Evolutionary conservation across 2,329 filamentous ascomycete genomes (phyloP).

Genomic region (Gaeumannomyces sp.): DNA sequence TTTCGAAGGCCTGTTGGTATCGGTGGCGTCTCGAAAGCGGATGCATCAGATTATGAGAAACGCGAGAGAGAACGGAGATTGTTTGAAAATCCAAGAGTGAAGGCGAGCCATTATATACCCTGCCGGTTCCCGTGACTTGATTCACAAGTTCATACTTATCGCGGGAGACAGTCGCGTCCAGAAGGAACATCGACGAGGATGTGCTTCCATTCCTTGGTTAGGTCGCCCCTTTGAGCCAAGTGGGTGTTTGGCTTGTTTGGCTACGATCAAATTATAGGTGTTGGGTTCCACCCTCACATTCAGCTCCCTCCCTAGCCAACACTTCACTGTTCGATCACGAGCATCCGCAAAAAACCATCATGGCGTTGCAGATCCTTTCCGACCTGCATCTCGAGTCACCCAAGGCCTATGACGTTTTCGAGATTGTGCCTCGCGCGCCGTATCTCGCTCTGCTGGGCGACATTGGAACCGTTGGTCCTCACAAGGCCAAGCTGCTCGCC

Average conservation of each 20-base stretch:
- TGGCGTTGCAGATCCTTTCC: conserved; percentile 43
- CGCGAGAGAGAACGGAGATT: no score
- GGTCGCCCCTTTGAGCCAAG: background rate
- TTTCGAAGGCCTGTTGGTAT: no score
- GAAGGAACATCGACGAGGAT: no score
- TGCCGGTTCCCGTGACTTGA: no score
- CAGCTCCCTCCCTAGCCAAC: background rate
- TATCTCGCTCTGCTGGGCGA: conserved; percentile 52
- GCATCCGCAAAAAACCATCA: conserved; percentile 9
- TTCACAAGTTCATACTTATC: no score
- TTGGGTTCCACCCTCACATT: background rate
- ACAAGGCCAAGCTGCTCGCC: conserved; percentile 34
- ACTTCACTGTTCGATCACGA: background rate
- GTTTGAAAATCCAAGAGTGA: no score
- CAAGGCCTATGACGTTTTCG: conserved; percentile 42
- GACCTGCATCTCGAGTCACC: conserved; percentile 51
- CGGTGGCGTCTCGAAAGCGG: no score
- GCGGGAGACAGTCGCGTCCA: no score
- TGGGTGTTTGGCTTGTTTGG: background rate
- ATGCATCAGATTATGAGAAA: no score
- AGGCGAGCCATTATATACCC: no score
- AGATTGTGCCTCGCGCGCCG: conserved; percentile 39
- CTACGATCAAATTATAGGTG: background rate
- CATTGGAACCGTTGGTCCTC: conserved; percentile 38
- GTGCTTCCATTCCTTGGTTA: background rate